Evolutionary conservation across 495 filamentous ascomycete species (phyloP), one percentile per base, ranked within the genome.

Genomic region (Neurospora terricola): DNA sequence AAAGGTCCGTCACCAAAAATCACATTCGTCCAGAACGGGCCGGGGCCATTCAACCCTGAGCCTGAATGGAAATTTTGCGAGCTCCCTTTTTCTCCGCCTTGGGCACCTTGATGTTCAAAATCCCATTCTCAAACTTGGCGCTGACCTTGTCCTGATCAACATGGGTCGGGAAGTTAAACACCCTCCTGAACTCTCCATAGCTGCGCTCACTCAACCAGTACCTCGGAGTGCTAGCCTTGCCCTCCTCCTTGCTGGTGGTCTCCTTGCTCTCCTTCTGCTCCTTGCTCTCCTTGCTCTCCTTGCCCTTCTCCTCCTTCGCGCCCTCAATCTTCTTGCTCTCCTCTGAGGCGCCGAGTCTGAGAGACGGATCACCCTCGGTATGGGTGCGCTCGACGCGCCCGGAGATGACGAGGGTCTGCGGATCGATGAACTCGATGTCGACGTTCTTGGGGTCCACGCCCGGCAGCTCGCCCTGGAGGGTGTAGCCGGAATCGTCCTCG

Each of bases 391-490:
- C 90, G 5, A 85, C 84, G 69, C 82, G 88, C 38, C 94, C 95
- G 54, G 86, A 86, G 79, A 97, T 87, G 59, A 89, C 86, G 2
- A 98, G 82, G 5, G 93, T 97, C 70, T 92, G 86, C 7, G 85
- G 82, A 79, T 97, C 94, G 54, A 88, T 90, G 86, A 97, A 97
- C 81, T 97, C 93, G 77, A 98, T 91, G 40, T 89, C 84, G 74
- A 97, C 83, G 76, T 96, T 87, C 74, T 91, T 88, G 78, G 93
- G 92, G 62, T 92, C 87, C 62, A 95, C 86, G 59, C 95, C 95
- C 0, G 95, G 94, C 0, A 97, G 87, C 80, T 98, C 95, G 76
- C 94, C 94, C 76, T 96, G 91, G 4, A 98, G 90, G 72, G 91
- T 86, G 80, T 95, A 98, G 72, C 80, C 80, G 18, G 90, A 81